A percentile compares a stretch with the other conserved stretches of the same genome.
These are phyloP conservation scores for Yarrowia osloensis DNA, from an alignment of 805 yeast genomes.

Conservation along the genomic window DNA sequence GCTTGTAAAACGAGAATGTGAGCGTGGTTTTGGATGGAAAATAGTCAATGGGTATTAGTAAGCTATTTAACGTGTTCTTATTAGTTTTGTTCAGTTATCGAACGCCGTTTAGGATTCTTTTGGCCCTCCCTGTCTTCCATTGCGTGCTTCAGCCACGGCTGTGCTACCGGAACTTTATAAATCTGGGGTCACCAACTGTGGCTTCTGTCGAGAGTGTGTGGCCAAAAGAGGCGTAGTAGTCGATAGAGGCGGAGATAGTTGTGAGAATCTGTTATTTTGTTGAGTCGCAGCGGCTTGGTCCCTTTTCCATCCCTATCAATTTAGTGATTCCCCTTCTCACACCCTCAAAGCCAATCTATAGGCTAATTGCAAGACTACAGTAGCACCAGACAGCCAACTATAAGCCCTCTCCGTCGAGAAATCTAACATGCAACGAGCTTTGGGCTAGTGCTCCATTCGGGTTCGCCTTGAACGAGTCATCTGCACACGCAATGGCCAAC, in stretches of 20 bases:
- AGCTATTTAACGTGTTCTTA: neutral
- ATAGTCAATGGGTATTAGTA: too few species aligned
- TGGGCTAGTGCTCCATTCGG: conserved; percentile 30
- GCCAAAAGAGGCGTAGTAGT: neutral
- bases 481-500: conserved; percentile 52
- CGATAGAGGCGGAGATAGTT: too few species aligned
- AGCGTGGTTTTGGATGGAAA: too few species aligned
- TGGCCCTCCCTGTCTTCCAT: too few species aligned
- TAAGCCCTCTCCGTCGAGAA: neutral
- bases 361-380: neutral
- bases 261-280: too few species aligned
- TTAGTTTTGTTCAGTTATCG: too few species aligned
- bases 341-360: neutral
- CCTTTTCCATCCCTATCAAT: too few species aligned
- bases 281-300: too few species aligned
- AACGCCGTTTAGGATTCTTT: too few species aligned
- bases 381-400: neutral
- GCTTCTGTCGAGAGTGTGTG: neutral
- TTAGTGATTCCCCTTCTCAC: too few species aligned
- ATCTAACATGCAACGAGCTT: conserved; percentile 4
- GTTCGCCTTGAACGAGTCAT: conserved; percentile 50
- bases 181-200: neutral
- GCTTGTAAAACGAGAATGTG: too few species aligned
- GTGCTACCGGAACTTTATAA: neutral
- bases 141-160: conserved; percentile 22